Base-by-base conservation (phyloP, 495 filamentous ascomycete species). In the Aspergillus ostianus region DNA sequence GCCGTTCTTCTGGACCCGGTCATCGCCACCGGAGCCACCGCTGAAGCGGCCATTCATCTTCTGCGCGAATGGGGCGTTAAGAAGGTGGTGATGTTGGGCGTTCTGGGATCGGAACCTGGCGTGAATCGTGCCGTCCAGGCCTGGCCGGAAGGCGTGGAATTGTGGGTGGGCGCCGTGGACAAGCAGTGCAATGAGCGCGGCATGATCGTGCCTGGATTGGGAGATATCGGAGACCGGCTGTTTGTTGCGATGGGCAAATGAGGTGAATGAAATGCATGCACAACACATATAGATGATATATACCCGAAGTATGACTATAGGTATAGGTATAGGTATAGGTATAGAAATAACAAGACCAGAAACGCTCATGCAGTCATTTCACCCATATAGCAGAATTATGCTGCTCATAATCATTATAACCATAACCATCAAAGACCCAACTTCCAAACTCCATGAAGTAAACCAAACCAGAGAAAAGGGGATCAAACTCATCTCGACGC, bases 221-320 rank as follows among this genome's bases (percentile, higher is more conserved):
- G 92, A 0, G 93, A 97, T 81, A 89, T 97, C 61, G 93, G 93
- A 6, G 93, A 98, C 78, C 79, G 93, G 56, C 75, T 98, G 72
- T 98, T 93, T 79, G 82, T 96, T 74, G 96, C 93, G 0, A 85
- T 93, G 76, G 93, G 93, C 27, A 98, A 97, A 74, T 96, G 47
- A 49, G 3, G 47, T n/a, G 2, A 49, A 10, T 48, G 46, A 18
- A 47, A 49, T 49, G 47, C 3, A 49, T 20, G n/a, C 47, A 1
- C 2, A 49, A 19, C 47, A 20, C 15, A 26, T 26, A 41, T 41
- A 41, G 36, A 41, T 41, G 36, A 2, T 41, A 41, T 15, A 41
- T 41, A 41, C 10, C 36, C 10, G 9, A 41, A 32, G 36, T 41
- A 13, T 41, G 36, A 15, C 7, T 8, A 32, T 32, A 32, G 30